Conservation (phyloP, 1,284 basidiomycete genomes). For the Sparassis latifolia region DNA sequence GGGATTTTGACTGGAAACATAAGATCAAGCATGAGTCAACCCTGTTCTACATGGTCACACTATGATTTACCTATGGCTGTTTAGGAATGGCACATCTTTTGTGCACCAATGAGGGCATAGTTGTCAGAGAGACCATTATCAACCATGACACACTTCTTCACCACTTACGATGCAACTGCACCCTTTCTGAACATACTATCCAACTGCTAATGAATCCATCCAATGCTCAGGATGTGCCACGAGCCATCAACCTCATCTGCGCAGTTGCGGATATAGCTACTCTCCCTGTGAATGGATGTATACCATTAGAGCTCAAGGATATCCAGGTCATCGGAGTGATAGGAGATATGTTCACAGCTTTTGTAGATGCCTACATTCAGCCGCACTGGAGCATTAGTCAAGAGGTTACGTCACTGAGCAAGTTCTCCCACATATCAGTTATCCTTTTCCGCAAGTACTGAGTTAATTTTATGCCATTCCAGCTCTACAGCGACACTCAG, state of each 20-base stretch:
- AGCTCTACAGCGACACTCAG: conserved; percentile 19
- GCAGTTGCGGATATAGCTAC: neutral
- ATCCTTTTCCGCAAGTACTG: conserved; percentile 19
- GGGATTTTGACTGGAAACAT: conserved; percentile 20
- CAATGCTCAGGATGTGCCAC: conserved; percentile 13
- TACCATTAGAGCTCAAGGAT: neutral
- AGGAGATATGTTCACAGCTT: conserved; percentile 7
- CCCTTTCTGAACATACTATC: neutral
- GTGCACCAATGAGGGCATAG: conserved; percentile 6
- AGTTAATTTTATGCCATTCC: conserved; percentile 13
- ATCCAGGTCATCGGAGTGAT: neutral
- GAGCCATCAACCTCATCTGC: conserved; percentile 7
- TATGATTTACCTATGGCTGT: too few species aligned
- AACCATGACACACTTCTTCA: conserved; percentile 1
- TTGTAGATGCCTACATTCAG: conserved; percentile 9
- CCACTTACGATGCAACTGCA: conserved; percentile 1
- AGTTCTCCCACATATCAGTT: conserved; percentile 13
- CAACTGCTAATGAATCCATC: conserved; percentile 7
- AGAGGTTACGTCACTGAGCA: conserved; percentile 5
- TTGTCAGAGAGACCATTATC: conserved; percentile 4
- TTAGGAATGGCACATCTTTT: conserved; percentile 1
- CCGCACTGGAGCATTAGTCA: conserved; percentile 4
- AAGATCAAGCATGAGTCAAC: conserved; percentile 16
- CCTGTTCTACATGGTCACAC: too few species aligned
- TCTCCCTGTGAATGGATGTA: neutral